phyloP scores from a whole-genome alignment of 257 asterid genomes.

The Orobanche coerulescens region DNA sequence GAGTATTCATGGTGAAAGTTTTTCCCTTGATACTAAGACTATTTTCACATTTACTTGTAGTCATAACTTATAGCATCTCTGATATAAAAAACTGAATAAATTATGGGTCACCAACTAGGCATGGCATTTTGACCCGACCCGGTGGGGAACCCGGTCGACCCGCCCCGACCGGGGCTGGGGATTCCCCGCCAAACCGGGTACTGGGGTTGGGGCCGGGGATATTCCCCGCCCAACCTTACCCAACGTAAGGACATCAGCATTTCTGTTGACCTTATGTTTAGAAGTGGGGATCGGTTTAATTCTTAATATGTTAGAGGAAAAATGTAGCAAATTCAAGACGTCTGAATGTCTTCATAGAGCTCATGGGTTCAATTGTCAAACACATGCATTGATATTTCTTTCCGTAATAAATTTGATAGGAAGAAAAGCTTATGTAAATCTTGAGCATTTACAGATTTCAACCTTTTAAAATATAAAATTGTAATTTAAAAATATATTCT shows the following conservation, averaged over 20 bases:
- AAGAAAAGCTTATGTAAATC: neutral
- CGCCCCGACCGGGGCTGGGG: too few species aligned
- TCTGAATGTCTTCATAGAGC: conserved; percentile 1
- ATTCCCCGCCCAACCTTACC: too few species aligned
- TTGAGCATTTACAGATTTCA: neutral
- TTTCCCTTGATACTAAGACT: neutral
- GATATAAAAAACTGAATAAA: neutral
- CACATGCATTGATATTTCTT: neutral
- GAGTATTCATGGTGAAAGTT: too few species aligned
- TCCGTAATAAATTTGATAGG: neutral
- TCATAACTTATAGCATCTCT: neutral
- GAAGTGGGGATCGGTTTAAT: neutral
- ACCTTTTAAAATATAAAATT: neutral
- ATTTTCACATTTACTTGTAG: neutral
- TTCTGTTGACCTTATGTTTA: neutral
- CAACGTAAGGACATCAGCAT: neutral
- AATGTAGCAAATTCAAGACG: neutral
- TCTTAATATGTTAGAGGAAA: neutral
- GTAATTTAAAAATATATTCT: neutral
- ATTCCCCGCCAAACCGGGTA: too few species aligned
- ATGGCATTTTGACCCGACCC: too few species aligned
- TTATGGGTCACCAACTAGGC: neutral
- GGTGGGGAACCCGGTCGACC: too few species aligned
- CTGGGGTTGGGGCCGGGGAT: too few species aligned
- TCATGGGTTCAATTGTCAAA: conserved; percentile 6